Conservation (phyloP, 768 basidiomycete genomes). For the Suillus sp. region DNA sequence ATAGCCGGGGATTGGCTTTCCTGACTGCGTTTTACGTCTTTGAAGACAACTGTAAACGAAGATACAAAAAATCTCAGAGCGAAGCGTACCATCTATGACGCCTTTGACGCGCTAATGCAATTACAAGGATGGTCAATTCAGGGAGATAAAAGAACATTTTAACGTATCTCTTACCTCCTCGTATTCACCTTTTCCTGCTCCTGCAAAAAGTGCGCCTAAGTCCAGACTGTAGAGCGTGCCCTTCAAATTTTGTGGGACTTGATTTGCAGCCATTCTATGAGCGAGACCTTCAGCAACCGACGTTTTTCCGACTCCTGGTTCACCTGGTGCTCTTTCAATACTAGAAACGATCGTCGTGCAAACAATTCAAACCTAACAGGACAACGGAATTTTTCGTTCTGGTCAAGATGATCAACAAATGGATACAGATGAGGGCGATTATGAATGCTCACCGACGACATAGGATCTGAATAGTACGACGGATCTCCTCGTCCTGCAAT, state of each 20-base stretch:
- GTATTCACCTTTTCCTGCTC: constrained; percentile 17
- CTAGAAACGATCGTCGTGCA: background rate
- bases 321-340: constrained; percentile 7
- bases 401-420: background rate
- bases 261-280: constrained; percentile 12
- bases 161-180: constrained; percentile 9
- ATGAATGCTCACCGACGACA: constrained; percentile 11
- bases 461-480: constrained; percentile 13
- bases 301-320: constrained; percentile 16
- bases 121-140: background rate
- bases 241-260: constrained; percentile 14
- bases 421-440: background rate
- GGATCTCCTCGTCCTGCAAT: constrained; percentile 15
- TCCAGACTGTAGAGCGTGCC: constrained; percentile 15
- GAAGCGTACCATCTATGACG: constrained; percentile 12
- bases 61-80: background rate
- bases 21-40: constrained; percentile 14
- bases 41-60: constrained; percentile 38
- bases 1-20: constrained; percentile 16
- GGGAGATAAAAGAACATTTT: background rate
- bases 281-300: constrained; percentile 16
- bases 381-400: constrained; percentile 16
- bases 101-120: constrained; percentile 15
- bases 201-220: constrained; percentile 14
- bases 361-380: constrained; percentile 10